These are phyloP conservation scores for Toxicodendron radicans DNA, from an alignment of 345 rosid genomes.

Conservation along the genomic window DNA sequence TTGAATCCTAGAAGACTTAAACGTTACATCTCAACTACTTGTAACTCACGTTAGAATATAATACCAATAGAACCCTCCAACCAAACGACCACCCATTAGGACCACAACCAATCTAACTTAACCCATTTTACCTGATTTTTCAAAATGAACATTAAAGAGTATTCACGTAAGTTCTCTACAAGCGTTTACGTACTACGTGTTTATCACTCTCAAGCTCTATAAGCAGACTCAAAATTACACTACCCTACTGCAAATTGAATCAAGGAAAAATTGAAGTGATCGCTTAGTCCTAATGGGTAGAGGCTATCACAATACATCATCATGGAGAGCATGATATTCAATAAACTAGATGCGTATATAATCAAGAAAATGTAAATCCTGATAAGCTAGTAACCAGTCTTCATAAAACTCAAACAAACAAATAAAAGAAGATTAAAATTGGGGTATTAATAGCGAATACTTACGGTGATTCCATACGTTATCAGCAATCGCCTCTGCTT, in stretches of 20 bases:
- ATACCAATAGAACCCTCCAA: neutral
- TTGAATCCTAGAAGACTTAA: neutral
- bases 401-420: neutral
- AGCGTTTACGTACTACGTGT: no score
- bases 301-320: no score
- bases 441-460: neutral
- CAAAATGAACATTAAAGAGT: neutral
- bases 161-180: neutral
- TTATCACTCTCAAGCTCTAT: neutral
- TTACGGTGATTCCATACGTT: slow-evolving; percentile 63
- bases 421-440: neutral
- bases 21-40: neutral
- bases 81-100: neutral
- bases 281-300: neutral
- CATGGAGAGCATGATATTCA: neutral
- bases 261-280: neutral
- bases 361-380: neutral
- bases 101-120: neutral
- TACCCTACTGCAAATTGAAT: neutral
- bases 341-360: neutral
- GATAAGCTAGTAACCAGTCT: neutral
- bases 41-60: neutral
- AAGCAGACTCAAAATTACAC: neutral
- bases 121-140: neutral
- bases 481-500: slow-evolving; percentile 58